phyloP scores from a whole-genome alignment of 257 asterid species.

The Solanum sejunctum region DNA sequence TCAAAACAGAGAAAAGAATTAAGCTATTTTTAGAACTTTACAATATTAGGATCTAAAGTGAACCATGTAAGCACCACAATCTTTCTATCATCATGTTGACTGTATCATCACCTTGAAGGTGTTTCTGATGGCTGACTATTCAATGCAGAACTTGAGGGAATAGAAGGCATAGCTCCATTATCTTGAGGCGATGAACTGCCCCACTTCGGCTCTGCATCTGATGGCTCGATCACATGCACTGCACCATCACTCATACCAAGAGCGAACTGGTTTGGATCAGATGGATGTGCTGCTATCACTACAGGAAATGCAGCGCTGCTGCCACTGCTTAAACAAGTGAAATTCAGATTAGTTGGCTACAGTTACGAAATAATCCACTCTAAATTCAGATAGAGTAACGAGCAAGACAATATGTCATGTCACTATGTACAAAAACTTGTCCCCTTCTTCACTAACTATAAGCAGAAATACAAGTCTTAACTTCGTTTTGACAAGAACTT shows the following conservation, averaged over 20 bases:
- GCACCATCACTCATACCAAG: constrained; percentile 85
- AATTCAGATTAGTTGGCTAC: neutral
- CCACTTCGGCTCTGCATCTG: constrained; percentile 77
- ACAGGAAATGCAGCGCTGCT: constrained; percentile 38
- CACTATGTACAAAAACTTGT: neutral
- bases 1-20: neutral
- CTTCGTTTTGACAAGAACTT: neutral
- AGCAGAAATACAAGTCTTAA: neutral
- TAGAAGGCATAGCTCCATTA: constrained; percentile 48
- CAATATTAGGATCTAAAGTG: neutral
- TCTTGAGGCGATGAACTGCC: constrained; percentile 67
- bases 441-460: neutral
- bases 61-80: neutral
- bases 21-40: constrained; percentile 1
- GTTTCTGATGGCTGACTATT: constrained; percentile 88
- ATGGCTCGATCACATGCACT: constrained; percentile 81
- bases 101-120: constrained; percentile 54
- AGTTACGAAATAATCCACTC: neutral
- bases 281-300: constrained; percentile 86
- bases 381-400: neutral
- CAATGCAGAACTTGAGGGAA: constrained; percentile 78
- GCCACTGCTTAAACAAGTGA: constrained; percentile 26
- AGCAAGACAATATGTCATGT: neutral
- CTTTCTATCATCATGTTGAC: neutral
- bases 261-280: constrained; percentile 72